These are phyloP conservation scores for Tubosaeta brunneosetosa DNA, from an alignment of 768 basidiomycete genomes.

Conservation along the genomic window DNA sequence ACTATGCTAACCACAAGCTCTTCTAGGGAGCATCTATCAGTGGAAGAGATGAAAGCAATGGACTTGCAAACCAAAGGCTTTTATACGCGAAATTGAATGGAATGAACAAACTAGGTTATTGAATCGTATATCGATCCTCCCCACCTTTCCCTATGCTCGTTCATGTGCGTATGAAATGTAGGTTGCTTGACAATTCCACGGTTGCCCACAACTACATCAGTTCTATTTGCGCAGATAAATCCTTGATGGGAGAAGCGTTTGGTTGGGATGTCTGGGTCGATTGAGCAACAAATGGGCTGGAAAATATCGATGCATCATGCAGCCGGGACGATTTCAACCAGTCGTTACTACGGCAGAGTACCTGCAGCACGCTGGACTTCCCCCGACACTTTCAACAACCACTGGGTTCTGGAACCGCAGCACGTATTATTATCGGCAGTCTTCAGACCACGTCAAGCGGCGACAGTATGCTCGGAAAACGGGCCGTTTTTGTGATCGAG, in stretches of 20 bases:
- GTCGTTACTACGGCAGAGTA: conserved; percentile 37
- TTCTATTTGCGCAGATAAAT: conserved; percentile 35
- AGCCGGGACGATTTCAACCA: conserved; percentile 32
- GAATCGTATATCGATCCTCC: conserved; percentile 39
- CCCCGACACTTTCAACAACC: conserved; percentile 29
- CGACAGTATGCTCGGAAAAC: conserved; percentile 14
- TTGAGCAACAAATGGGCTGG: conserved; percentile 31
- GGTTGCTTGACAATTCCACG: conserved; percentile 6
- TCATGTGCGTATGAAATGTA: conserved; percentile 38
- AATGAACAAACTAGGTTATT: conserved; percentile 41
- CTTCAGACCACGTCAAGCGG: conserved; percentile 9
- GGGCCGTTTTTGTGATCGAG: conserved; percentile 32
- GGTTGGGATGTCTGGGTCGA: conserved; percentile 37
- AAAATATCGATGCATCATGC: conserved; percentile 35
- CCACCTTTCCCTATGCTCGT: conserved; percentile 41
- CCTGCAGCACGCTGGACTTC: conserved; percentile 33
- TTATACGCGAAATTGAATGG: conserved; percentile 43
- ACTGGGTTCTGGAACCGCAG: conserved; percentile 37
- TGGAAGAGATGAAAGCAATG: conserved; percentile 31
- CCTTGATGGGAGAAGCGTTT: conserved; percentile 38
- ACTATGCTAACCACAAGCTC: not conserved
- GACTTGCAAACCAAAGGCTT: conserved; percentile 37
- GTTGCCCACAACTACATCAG: conserved; percentile 11
- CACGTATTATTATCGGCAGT: conserved; percentile 18
- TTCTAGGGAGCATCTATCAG: conserved; percentile 18